Conservation (phyloP, 257 asterid genomes). For the Solanum neorickii region DNA sequence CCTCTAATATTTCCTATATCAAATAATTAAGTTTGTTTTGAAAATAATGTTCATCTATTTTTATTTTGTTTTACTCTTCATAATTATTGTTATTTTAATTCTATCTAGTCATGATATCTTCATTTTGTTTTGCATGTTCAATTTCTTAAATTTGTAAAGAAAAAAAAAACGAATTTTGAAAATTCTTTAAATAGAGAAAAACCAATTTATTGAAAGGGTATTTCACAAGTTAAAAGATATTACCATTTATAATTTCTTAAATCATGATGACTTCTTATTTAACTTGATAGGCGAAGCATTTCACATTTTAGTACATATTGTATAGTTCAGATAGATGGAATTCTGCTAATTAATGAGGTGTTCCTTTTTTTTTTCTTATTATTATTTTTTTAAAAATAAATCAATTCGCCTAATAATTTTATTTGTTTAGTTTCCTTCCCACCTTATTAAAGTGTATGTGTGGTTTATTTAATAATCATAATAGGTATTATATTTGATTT, state of each 20-base stretch:
- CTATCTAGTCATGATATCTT: neutral
- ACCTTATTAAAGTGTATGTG: neutral
- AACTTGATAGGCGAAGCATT: neutral
- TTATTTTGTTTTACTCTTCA: neutral
- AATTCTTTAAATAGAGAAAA: too few relatives aligned
- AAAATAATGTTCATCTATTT: neutral
- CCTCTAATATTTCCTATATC: neutral
- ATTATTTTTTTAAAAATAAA: too few relatives aligned
- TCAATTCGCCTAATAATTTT: too few relatives aligned
- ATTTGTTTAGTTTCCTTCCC: neutral
- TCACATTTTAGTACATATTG: neutral
- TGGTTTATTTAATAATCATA: neutral
- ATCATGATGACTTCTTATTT: neutral
- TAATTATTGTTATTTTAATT: neutral
- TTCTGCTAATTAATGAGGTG: neutral
- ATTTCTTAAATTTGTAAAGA: too few relatives aligned
- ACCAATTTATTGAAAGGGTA: neutral
- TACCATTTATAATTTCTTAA: too few relatives aligned
- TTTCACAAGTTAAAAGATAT: too few relatives aligned
- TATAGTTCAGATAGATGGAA: neutral
- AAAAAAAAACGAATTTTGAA: neutral
- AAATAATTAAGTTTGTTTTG: neutral
- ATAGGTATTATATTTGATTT: too few relatives aligned
- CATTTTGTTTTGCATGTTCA: neutral
- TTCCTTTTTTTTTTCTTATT: too few relatives aligned